Evolutionary conservation across 495 filamentous ascomycete species (phyloP).

Genomic region (Penicillium cataractarum): DNA sequence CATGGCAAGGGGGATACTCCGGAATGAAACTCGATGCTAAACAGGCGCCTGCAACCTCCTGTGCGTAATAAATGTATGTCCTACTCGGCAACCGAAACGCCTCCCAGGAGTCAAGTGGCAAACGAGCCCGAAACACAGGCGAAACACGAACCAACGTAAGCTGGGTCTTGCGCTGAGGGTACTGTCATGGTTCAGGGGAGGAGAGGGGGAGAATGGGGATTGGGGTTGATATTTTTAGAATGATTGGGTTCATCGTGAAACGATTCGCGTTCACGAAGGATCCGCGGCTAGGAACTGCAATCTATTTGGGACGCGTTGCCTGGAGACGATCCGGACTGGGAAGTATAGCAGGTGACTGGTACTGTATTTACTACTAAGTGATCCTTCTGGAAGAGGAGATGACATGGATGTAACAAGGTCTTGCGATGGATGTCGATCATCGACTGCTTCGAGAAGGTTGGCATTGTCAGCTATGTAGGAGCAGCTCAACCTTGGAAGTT

Average conservation of each 20-base stretch:
- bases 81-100: background rate
- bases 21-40: background rate
- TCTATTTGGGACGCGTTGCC: conserved; percentile 12
- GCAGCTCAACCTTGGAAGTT: background rate
- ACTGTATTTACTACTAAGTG: background rate
- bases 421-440: background rate
- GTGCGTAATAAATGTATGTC: background rate
- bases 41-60: background rate
- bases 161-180: background rate
- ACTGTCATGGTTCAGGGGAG: conserved; percentile 10
- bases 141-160: conserved; percentile 20
- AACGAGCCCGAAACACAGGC: conserved; percentile 17
- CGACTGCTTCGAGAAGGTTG: conserved; percentile 2
- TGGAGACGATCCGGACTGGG: conserved; percentile 4
- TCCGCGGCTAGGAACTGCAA: conserved; percentile 12
- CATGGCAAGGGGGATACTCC: background rate
- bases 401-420: background rate
- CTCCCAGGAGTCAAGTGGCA: conserved; percentile 12
- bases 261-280: conserved; percentile 13
- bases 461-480: background rate
- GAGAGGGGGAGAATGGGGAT: background rate
- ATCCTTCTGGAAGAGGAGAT: background rate
- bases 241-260: conserved; percentile 14
- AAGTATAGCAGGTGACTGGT: background rate
- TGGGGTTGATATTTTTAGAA: conserved; percentile 14